Conservation (phyloP, 73 alveolate species). For the Breviolum minutum region DNA sequence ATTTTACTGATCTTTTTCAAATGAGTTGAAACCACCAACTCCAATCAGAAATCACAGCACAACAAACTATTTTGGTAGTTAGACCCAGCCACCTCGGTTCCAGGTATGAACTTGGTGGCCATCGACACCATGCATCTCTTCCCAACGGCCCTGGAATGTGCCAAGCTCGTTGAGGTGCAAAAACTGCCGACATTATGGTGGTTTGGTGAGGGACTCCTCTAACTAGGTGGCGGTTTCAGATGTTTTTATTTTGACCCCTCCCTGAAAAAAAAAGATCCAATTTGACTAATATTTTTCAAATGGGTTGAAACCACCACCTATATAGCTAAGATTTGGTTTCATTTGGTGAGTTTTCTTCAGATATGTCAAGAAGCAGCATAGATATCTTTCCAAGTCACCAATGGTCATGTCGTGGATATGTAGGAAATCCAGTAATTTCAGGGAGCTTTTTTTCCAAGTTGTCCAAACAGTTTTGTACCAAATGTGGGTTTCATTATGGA, state of each 20-base stretch:
- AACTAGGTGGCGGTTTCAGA: background rate
- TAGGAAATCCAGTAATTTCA: background rate
- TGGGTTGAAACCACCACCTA: too few species aligned
- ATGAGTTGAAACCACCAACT: too few species aligned
- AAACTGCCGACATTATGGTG: background rate
- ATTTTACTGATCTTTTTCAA: too few species aligned
- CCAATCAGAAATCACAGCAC: too few species aligned
- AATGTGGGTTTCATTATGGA: too few species aligned
- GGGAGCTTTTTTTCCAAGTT: background rate
- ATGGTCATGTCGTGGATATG: background rate
- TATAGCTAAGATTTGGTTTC: too few species aligned
- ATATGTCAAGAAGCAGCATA: background rate
- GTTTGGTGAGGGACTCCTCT: background rate
- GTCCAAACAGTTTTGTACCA: background rate
- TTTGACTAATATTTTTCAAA: too few species aligned
- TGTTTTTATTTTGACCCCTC: too few species aligned
- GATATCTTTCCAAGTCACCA: background rate
- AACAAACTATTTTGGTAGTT: background rate
- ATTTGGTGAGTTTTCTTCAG: too few species aligned
- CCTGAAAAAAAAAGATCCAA: too few species aligned
- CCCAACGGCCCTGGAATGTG: constrained; percentile 93
- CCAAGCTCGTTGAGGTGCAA: constrained; percentile 64
- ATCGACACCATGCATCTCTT: constrained; percentile 93
- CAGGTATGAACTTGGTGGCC: constrained; percentile 94
- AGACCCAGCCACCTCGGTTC: background rate